Evolutionary conservation across 331 rosid species (phyloP).

Genomic region (Acacia concinna): DNA sequence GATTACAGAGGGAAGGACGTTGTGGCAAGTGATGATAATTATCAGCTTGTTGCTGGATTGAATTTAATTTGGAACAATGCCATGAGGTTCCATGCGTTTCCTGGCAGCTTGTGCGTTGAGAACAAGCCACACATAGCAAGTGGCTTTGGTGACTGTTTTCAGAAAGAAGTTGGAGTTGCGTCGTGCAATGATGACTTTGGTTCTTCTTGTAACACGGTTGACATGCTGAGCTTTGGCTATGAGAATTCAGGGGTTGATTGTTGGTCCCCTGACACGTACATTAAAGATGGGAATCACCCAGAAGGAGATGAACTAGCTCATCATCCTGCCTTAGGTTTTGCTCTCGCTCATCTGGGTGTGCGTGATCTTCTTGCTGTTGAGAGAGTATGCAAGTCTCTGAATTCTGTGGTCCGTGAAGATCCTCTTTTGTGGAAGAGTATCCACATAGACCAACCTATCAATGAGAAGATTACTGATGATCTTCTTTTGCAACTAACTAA

Average conservation of each 20-base stretch:
- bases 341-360: conserved; percentile 63
- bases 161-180: conserved; percentile 21
- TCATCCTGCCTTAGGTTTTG: conserved; percentile 54
- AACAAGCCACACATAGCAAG: conserved; percentile 25
- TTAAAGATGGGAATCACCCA: conserved; percentile 30
- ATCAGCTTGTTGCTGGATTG: conserved; percentile 63
- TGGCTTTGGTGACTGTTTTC: conserved; percentile 32
- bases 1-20: conserved; percentile 53
- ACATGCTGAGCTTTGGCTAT: neutral
- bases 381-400: conserved; percentile 70
- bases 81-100: conserved; percentile 55
- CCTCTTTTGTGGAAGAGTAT: conserved; percentile 78
- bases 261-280: conserved; percentile 23
- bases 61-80: conserved; percentile 72
- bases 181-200: conserved; percentile 40
- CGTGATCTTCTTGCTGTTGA: conserved; percentile 76
- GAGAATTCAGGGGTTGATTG: neutral
- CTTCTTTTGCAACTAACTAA: conserved; percentile 61
- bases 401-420: conserved; percentile 54
- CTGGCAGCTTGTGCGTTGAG: conserved; percentile 38
- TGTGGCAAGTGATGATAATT: conserved; percentile 44
- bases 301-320: conserved; percentile 49
- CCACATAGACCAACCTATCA: conserved; percentile 73
- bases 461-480: conserved; percentile 85
- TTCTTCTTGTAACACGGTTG: conserved; percentile 18